Percentiles rank a stretch among this genome's conserved stretches.
Evolutionary conservation across 331 rosid species (phyloP).

Genomic region (Cydonia oblonga): DNA sequence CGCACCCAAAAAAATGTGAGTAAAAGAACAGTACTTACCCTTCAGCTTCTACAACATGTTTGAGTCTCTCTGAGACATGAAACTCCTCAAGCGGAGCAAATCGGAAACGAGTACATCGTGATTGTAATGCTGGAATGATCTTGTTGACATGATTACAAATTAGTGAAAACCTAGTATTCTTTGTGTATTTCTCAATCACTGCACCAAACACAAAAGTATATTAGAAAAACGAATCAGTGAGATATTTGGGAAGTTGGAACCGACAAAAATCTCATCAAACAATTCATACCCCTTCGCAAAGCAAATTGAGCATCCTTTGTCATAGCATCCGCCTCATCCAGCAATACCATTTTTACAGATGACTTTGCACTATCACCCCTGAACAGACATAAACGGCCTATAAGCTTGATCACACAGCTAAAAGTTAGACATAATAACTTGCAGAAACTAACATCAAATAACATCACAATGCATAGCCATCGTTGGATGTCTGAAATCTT

Average conservation of each 20-base stretch:
- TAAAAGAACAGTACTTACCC: slow-evolving; percentile 30
- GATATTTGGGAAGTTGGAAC: neutral
- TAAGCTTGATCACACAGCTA: neutral
- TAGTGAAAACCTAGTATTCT: slow-evolving; percentile 72
- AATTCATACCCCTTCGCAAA: slow-evolving; percentile 60
- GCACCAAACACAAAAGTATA: slow-evolving; percentile 9
- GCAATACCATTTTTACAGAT: slow-evolving; percentile 62
- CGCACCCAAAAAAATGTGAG: neutral
- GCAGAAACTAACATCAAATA: neutral
- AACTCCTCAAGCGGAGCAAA: slow-evolving; percentile 87
- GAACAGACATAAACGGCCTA: neutral
- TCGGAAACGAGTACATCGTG: slow-evolving; percentile 87
- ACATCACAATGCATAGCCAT: neutral
- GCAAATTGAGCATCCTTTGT: slow-evolving; percentile 95
- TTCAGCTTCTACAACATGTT: slow-evolving; percentile 71
- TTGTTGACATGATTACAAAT: slow-evolving; percentile 85
- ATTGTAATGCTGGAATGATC: slow-evolving; percentile 80
- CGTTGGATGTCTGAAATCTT: neutral
- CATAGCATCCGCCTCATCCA: slow-evolving; percentile 95
- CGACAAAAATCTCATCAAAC: neutral
- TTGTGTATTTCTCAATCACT: slow-evolving; percentile 90
- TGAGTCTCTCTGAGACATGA: slow-evolving; percentile 76
- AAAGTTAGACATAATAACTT: neutral
- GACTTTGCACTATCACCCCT: slow-evolving; percentile 43
- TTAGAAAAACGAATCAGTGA: neutral